phyloP scores from a whole-genome alignment of 208 protist genomes.

The Leishmania turanica region DNA sequence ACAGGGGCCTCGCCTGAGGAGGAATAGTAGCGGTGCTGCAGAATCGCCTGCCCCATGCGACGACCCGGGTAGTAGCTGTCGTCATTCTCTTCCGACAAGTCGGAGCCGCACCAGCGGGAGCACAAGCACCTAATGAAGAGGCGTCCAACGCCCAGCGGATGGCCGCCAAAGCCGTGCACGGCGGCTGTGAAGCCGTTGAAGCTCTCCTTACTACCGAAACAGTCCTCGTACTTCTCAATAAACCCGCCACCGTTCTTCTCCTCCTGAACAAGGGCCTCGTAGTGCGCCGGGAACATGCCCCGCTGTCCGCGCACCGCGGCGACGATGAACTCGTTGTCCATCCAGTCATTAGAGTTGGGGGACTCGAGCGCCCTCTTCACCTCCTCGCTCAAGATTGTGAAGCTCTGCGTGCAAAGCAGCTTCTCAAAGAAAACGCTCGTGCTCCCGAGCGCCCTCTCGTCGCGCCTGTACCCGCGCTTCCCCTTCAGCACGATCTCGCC shows the following conservation, averaged over 20 bases:
- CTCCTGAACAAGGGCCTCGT: constrained; percentile 55
- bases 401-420: constrained; percentile 71
- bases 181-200: constrained; percentile 65
- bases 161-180: constrained; percentile 72
- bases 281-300: constrained; percentile 47
- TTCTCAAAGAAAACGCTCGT: constrained; percentile 52
- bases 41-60: constrained; percentile 21
- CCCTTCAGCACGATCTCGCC: constrained; percentile 61
- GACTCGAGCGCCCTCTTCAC: constrained; percentile 52
- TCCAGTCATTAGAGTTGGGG: constrained; percentile 54
- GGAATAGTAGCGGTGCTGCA: constrained; percentile 16
- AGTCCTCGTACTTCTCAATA: constrained; percentile 55
- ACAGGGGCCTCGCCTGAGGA: constrained; percentile 15
- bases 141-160: constrained; percentile 40
- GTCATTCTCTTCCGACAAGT: constrained; percentile 18
- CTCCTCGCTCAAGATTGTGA: constrained; percentile 56
- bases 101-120: constrained; percentile 20
- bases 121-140: constrained; percentile 34
- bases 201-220: constrained; percentile 67
- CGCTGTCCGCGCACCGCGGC: constrained; percentile 63
- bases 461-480: constrained; percentile 29
- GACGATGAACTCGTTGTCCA: constrained; percentile 89
- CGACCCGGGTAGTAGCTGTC: constrained; percentile 22
- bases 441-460: constrained; percentile 15
- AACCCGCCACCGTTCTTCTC: constrained; percentile 70